A percentile compares a stretch with the other conserved stretches of the same genome.
Conservation (phyloP, 352 stramenopile species). For the Globisporangium spiculum region DNA sequence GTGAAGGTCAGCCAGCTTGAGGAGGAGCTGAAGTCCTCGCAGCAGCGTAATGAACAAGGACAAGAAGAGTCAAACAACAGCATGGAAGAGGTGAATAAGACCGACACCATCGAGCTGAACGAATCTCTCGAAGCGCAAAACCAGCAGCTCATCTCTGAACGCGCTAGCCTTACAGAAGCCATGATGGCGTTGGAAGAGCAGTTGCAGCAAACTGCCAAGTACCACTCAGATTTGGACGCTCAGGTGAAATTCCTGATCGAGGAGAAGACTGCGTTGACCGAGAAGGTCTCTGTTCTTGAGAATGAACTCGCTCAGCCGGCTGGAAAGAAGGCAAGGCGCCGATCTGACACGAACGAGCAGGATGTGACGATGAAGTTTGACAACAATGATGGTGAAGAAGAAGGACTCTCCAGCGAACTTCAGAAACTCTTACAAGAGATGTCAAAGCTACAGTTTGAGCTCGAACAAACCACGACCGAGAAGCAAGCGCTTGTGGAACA, state of each 20-base stretch:
- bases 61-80: background rate
- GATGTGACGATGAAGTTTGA: slow-evolving; percentile 3
- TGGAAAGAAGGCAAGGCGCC: background rate
- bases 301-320: slow-evolving; percentile 8
- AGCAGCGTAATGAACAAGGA: slow-evolving; percentile 2
- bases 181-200: slow-evolving; percentile 35
- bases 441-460: slow-evolving; percentile 30
- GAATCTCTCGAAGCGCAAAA: slow-evolving; percentile 15
- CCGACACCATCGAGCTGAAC: background rate
- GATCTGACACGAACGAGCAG: background rate
- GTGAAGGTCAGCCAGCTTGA: slow-evolving; percentile 4
- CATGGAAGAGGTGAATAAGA: background rate
- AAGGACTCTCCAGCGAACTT: slow-evolving; percentile 21
- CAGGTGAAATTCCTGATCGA: slow-evolving; percentile 27
- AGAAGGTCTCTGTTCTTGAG: slow-evolving; percentile 26
- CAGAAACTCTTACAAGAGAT: slow-evolving; percentile 39
- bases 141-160: slow-evolving; percentile 19
- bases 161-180: slow-evolving; percentile 25
- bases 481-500: slow-evolving; percentile 6
- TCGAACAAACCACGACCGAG: slow-evolving; percentile 21
- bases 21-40: slow-evolving; percentile 8
- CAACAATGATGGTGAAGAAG: slow-evolving; percentile 9
- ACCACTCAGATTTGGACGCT: slow-evolving; percentile 24
- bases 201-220: slow-evolving; percentile 26
- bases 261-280: slow-evolving; percentile 31